Base-by-base conservation (phyloP, 2,329 filamentous ascomycete genomes). In the Ophiostoma ips region DNA sequence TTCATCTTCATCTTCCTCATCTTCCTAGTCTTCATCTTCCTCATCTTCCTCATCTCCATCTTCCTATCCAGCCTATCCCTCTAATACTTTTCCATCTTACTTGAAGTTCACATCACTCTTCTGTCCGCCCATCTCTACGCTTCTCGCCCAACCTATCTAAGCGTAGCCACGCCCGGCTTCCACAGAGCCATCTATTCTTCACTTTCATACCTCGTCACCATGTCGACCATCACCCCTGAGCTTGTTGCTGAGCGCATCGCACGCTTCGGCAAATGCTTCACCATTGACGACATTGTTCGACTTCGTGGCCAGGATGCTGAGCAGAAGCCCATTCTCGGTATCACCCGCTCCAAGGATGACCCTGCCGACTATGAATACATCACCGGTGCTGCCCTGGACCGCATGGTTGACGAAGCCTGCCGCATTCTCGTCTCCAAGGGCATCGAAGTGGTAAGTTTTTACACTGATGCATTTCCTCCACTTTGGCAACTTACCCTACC, bases 251-350 rank as follows among this genome's bases (percentile, higher is more conserved):
- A 59, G 37, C 60, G 59, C 34, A 56, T 65, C 10, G 51, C 57
- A 16, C 55, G 61, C 30, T 69, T 63, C 50, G 68, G 67, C 19
- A 64, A 61, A 41, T 62, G 66, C 38, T 62, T 65, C 58, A 60
- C 66, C 16, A 59, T 69, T 7, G 67, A 70, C 49, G 67, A 70
- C 45, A 57, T 70, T 45, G 63, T 69, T 49, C 64, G 66, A 3
- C 56, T 64, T 46, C 61, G 67, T 37, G 67, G 61, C 7, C 56
- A 58, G 13, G 66, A 70, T 49, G 51, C 58, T 3, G 54, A 64
- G n/a, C 66, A 70, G 55, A 53, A 57, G 43, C 65, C 66, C 2
- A 67, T 70, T 41, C 60, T 70, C 8, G 67, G 67, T 5, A 66
- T 70, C 55, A 66, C 67, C 0, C 60, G 53, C 30, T 55, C 58